phyloP scores from a whole-genome alignment of 345 rosid species.

The Citropsis articulata region DNA sequence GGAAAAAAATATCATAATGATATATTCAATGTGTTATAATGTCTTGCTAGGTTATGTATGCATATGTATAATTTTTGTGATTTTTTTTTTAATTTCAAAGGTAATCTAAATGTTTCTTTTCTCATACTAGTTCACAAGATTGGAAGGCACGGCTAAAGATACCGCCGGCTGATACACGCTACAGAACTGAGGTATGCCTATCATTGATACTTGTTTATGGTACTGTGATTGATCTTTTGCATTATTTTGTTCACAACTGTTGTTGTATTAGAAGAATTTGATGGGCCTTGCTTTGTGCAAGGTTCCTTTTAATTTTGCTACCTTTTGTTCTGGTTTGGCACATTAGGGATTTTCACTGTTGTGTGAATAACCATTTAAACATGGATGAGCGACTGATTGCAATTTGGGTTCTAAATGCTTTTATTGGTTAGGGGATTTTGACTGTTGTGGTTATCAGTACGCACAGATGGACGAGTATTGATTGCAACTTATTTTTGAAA shows the following conservation, averaged over 20 bases:
- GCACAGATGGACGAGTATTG: too few relatives aligned
- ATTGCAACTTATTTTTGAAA: not conserved
- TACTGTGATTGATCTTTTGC: not conserved
- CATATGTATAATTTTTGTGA: not conserved
- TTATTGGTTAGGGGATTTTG: not conserved
- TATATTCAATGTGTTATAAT: too few relatives aligned
- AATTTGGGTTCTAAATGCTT: not conserved
- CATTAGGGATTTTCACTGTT: too few relatives aligned
- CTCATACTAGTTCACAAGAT: constrained; percentile 58
- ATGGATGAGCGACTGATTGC: too few relatives aligned
- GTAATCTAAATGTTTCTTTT: not conserved
- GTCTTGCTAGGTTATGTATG: not conserved
- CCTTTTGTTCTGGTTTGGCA: not conserved
- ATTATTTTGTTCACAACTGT: not conserved
- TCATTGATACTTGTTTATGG: not conserved
- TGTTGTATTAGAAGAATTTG: not conserved
- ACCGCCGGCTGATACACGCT: constrained; percentile 78
- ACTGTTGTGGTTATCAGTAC: not conserved
- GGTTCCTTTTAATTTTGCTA: not conserved
- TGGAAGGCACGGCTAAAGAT: constrained; percentile 81
- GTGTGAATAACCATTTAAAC: too few relatives aligned
- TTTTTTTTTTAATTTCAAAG: not conserved
- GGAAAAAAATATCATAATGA: too few relatives aligned
- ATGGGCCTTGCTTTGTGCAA: not conserved
- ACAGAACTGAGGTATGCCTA: constrained; percentile 74